Conservation (phyloP, 2,329 filamentous ascomycete species). For the Alternaria panax region DNA sequence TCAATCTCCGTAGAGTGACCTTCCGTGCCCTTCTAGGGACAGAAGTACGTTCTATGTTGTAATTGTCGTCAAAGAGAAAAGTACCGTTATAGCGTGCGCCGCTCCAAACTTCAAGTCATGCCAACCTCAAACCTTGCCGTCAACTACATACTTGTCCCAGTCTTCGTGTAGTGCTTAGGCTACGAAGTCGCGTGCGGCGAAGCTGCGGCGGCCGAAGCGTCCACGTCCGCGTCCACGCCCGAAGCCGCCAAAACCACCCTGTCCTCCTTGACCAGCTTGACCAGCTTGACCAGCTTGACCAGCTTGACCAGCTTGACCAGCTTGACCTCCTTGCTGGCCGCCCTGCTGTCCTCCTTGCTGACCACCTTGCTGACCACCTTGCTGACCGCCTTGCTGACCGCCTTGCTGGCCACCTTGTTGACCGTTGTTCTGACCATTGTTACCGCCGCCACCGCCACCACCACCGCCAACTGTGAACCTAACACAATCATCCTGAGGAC, state of each 20-base stretch:
- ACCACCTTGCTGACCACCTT: slow-evolving; percentile 5
- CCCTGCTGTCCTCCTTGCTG: slow-evolving; percentile 7
- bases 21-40: slow-evolving; percentile 33
- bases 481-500: slow-evolving; percentile 62
- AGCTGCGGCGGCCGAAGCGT: slow-evolving; percentile 29
- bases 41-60: slow-evolving; percentile 36
- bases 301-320: slow-evolving; percentile 11
- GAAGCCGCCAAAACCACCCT: slow-evolving; percentile 24
- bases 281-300: slow-evolving; percentile 9
- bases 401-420: slow-evolving; percentile 8
- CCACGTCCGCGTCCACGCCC: slow-evolving; percentile 21
- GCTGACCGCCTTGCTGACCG: slow-evolving; percentile 1
- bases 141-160: not conserved
- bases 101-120: slow-evolving; percentile 1
- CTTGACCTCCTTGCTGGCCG: not conserved
- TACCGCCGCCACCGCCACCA: slow-evolving; percentile 18
- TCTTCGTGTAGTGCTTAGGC: slow-evolving; percentile 28
- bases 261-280: slow-evolving; percentile 15
- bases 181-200: slow-evolving; percentile 43
- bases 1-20: slow-evolving; percentile 43
- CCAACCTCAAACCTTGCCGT: slow-evolving; percentile 1
- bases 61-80: slow-evolving; percentile 26
- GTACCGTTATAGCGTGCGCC: slow-evolving; percentile 41
- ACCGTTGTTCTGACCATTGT: slow-evolving; percentile 4
- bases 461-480: slow-evolving; percentile 55